Conservation (phyloP, 2,329 filamentous ascomycete species). For the Aspergillus tanneri region DNA sequence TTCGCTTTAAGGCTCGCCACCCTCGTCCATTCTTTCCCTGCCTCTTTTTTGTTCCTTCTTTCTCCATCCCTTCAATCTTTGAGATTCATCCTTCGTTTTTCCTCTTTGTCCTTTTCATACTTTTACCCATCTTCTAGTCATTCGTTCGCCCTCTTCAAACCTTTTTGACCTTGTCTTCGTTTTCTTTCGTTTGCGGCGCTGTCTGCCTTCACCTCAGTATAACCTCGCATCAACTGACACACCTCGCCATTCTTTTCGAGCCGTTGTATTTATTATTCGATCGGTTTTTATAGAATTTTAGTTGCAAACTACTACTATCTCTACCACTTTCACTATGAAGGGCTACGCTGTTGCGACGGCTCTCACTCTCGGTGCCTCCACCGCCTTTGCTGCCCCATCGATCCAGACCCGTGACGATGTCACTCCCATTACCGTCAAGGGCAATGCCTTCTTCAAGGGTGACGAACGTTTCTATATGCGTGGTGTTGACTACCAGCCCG, state of each 20-base stretch:
- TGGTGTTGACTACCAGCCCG: slow-evolving; percentile 64
- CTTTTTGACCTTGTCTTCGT: no score
- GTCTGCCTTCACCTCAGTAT: background rate
- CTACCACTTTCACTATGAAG: slow-evolving; percentile 52
- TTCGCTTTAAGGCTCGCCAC: slow-evolving; percentile 1
- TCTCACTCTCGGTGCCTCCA: slow-evolving; percentile 48
- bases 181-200: no score
- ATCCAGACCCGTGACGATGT: slow-evolving; percentile 46
- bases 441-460: slow-evolving; percentile 66
- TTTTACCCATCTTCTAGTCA: background rate
- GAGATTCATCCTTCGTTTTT: background rate
- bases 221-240: background rate
- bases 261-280: background rate
- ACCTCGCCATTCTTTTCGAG: background rate
- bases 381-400: slow-evolving; percentile 46
- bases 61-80: background rate
- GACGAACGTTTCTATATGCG: slow-evolving; percentile 56
- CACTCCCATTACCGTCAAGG: slow-evolving; percentile 60
- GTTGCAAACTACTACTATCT: slow-evolving; percentile 1
- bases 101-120: background rate
- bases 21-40: background rate
- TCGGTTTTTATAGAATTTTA: no score
- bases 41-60: background rate
- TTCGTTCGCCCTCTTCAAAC: background rate
- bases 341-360: slow-evolving; percentile 47